A percentile compares a stretch with the other conserved stretches of the same genome.
Conservation (phyloP, 768 basidiomycete species). For the Suillus paluster region DNA sequence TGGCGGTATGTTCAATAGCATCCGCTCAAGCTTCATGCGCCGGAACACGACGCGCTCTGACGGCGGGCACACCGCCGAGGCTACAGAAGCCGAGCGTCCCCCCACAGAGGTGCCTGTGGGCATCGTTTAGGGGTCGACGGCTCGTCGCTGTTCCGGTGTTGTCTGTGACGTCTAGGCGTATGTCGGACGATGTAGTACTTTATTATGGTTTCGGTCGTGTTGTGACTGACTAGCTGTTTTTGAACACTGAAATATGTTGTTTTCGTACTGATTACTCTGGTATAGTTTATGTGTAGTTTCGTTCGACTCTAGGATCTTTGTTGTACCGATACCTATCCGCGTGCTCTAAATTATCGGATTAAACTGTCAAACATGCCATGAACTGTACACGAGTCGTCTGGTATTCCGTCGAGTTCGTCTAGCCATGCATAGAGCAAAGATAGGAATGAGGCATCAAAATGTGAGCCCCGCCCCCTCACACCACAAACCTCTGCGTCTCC, state of each 20-base stretch:
- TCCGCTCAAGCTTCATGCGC: constrained; percentile 32
- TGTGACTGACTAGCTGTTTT: neutral
- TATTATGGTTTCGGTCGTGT: neutral
- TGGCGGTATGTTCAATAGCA: constrained; percentile 24
- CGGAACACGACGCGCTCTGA: constrained; percentile 26
- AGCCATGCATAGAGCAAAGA: neutral
- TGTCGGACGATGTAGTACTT: neutral
- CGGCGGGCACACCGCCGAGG: constrained; percentile 12
- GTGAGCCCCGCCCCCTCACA: constrained; percentile 16
- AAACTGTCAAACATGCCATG: neutral
- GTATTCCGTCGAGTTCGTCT: neutral
- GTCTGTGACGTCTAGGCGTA: neutral
- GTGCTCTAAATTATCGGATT: neutral
- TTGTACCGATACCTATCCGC: neutral
- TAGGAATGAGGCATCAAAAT: neutral
- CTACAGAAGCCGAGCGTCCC: constrained; percentile 34
- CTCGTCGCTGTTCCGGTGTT: neutral
- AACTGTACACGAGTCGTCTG: neutral
- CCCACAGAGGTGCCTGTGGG: constrained; percentile 13
- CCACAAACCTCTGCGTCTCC: constrained; percentile 44
- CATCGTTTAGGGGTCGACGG: constrained; percentile 1
- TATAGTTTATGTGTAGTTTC: neutral
- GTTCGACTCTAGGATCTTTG: neutral
- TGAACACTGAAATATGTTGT: neutral
- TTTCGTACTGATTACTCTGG: neutral